Evolutionary conservation across 2,329 filamentous ascomycete genomes (phyloP).

Genomic region (Neonectria sp.): DNA sequence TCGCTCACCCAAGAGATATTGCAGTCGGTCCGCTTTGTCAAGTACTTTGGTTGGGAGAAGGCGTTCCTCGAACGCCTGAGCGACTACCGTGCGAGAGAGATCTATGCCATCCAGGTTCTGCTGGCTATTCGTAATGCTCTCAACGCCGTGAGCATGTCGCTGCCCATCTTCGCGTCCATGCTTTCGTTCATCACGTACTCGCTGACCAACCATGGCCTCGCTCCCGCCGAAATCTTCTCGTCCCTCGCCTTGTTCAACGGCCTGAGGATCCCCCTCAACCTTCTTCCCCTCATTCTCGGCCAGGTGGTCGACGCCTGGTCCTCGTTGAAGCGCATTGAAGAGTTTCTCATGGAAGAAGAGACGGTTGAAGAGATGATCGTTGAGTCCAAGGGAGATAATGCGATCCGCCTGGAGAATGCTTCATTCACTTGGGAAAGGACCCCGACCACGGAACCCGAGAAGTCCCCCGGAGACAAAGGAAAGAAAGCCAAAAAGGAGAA

Average conservation of each 20-base stretch:
- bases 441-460: constrained; percentile 68
- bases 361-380: constrained; percentile 77
- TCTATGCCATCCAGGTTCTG: constrained; percentile 86
- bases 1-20: constrained; percentile 93
- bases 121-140: constrained; percentile 88
- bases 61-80: constrained; percentile 85
- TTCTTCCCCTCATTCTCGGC: constrained; percentile 89
- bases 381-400: constrained; percentile 72
- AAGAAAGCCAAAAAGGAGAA: constrained; percentile 59
- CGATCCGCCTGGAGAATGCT: constrained; percentile 80
- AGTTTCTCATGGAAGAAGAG: constrained; percentile 91
- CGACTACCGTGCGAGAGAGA: constrained; percentile 82
- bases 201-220: constrained; percentile 75
- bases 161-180: constrained; percentile 97
- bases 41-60: constrained; percentile 96
- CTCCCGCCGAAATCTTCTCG: constrained; percentile 88
- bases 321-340: constrained; percentile 87
- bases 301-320: constrained; percentile 92
- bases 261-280: constrained; percentile 89
- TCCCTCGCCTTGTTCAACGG: constrained; percentile 95
- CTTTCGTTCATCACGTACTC: constrained; percentile 90
- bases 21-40: constrained; percentile 93
- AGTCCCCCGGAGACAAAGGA: constrained; percentile 55
- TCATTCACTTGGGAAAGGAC: constrained; percentile 91
- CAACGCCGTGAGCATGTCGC: constrained; percentile 85